phyloP scores from a whole-genome alignment of 2,329 filamentous ascomycete genomes.

The Xylariomycetidae sp. region DNA sequence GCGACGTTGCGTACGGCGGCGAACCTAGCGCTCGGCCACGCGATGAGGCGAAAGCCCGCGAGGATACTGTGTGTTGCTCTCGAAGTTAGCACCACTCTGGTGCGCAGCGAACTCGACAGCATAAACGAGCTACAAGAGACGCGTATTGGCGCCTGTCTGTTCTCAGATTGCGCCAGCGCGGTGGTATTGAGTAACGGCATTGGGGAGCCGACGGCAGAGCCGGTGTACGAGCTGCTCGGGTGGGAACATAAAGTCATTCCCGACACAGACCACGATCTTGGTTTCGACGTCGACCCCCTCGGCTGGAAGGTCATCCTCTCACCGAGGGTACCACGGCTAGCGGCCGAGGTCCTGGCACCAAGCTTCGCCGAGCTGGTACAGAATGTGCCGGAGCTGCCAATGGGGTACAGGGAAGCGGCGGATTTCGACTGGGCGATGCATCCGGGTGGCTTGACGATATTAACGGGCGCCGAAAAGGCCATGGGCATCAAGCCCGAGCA shows the following conservation, averaged over 20 bases:
- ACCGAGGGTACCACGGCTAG: conserved; percentile 55
- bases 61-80: conserved; percentile 61
- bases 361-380: conserved; percentile 52
- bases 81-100: conserved; percentile 57
- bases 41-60: conserved; percentile 53
- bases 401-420: conserved; percentile 37
- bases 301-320: conserved; percentile 66
- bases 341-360: conserved; percentile 45
- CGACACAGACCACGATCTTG: conserved; percentile 57
- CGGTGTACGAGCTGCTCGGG: conserved; percentile 57
- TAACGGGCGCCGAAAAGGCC: conserved; percentile 56
- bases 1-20: conserved; percentile 59
- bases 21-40: conserved; percentile 60
- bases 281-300: conserved; percentile 59
- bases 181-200: conserved; percentile 61
- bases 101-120: conserved; percentile 61
- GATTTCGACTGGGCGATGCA: conserved; percentile 73
- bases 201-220: conserved; percentile 36
- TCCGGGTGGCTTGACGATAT: conserved; percentile 63
- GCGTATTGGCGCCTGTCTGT: conserved; percentile 61
- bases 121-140: conserved; percentile 55
- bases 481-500: conserved; percentile 58
- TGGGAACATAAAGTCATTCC: conserved; percentile 62
- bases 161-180: conserved; percentile 68
- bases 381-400: conserved; percentile 40